Evolutionary conservation across 2,329 filamentous ascomycete genomes (phyloP).

Genomic region (Stemphylium vesicarium): DNA sequence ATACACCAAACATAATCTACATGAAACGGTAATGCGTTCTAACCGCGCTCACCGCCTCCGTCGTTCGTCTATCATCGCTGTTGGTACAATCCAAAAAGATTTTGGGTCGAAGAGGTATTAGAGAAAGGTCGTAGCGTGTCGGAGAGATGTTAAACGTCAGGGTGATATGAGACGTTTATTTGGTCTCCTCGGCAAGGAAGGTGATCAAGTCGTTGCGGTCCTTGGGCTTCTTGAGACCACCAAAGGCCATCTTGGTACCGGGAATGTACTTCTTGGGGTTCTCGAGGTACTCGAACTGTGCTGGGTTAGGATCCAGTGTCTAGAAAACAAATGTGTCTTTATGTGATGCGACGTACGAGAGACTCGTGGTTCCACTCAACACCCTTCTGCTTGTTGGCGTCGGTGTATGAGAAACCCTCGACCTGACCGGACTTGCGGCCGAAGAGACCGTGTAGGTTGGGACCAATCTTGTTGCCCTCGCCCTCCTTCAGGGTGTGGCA

Average conservation of each 20-base stretch:
- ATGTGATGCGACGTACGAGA: constrained; percentile 66
- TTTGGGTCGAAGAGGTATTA: constrained; percentile 32
- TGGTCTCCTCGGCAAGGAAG: constrained; percentile 73
- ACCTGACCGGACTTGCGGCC: constrained; percentile 93
- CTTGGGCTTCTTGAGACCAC: constrained; percentile 99
- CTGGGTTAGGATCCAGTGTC: constrained; percentile 18
- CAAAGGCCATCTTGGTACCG: constrained; percentile 99
- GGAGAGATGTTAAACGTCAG: constrained; percentile 24
- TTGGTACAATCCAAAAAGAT: constrained; percentile 45
- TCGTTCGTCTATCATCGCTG: constrained; percentile 51
- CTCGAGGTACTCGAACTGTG: constrained; percentile 94
- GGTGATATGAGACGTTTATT: constrained; percentile 59
- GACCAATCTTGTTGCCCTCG: constrained; percentile 97
- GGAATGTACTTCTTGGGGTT: constrained; percentile 99
- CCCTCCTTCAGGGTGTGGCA: constrained; percentile 94
- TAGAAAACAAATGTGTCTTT: neutral
- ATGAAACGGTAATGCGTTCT: constrained; percentile 33
- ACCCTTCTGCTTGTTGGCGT: constrained; percentile 98
- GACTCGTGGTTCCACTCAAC: constrained; percentile 85
- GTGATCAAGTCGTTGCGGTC: constrained; percentile 99
- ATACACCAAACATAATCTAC: constrained; percentile 48
- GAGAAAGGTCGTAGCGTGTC: constrained; percentile 37
- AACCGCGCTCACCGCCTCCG: constrained; percentile 34
- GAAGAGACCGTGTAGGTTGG: constrained; percentile 95
- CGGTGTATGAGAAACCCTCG: constrained; percentile 95